Base-by-base conservation (phyloP, 306 rosid species). In the Corylus americana region DNA sequence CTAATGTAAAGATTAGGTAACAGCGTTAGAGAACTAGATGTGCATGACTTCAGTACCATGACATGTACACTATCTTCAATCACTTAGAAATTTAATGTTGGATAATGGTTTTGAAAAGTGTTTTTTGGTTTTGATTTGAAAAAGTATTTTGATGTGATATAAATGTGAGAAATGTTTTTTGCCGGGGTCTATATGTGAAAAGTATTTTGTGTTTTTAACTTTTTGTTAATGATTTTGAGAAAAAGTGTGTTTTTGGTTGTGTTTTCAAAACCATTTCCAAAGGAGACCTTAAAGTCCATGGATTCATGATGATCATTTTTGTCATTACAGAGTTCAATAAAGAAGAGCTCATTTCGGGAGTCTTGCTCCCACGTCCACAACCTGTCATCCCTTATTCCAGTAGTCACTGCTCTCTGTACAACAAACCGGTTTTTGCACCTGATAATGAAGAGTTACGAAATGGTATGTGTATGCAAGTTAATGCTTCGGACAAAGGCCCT, bases 251-350 rank as follows among this genome's bases (percentile, higher is more conserved):
- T 42, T 42, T 42, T 42, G 7, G 5, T 42, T 42, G 8, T 42
- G 45, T 42, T 42, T 42, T 42, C 8, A 42, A 42, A 42, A 42
- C 45, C 45, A 42, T 42, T 42, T 0, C 8, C 45, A 42, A 42
- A 42, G 45, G 29, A n/a, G 11, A 8, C 9, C 7, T 8, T 4
- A 54, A 59, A 4, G 31, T 39, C 71, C 50, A 8, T 42, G 29
- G 31, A 51, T 44, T 68, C 16, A 39, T 68, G 6, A 68, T 35
- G 5, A 68, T 44, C 22, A 11, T 68, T 68, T 10, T 62, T 44
- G 49, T 73, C 58, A 18, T 31, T 77, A 83, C 90, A 95, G 97
- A 79, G 42, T 81, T 88, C 83, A 85, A 81, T 74, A 84, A 71
- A 67, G 89, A 88, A 18, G 89, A 79, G 39, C 73, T 79, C 20